Evolutionary conservation across 345 rosid species (phyloP).

Genomic region (Sisymbrium altissimum): DNA sequence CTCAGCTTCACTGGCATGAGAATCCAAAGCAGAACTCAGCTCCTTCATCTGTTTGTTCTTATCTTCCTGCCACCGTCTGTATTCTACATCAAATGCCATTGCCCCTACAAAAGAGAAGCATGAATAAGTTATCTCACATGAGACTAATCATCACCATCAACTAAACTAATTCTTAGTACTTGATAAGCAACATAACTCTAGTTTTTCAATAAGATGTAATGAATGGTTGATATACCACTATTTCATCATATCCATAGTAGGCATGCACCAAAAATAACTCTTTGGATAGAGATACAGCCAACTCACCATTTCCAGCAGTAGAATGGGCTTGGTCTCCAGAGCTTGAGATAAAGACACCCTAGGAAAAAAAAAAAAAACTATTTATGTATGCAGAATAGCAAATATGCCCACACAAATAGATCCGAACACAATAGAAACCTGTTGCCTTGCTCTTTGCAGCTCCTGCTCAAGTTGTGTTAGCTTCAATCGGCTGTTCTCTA

Average conservation of each 20-base stretch:
- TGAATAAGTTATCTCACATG: background rate
- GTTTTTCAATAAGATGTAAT: background rate
- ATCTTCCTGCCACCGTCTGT: conserved; percentile 86
- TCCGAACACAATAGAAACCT: conserved; percentile 37
- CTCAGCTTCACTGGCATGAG: conserved; percentile 80
- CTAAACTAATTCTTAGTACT: background rate
- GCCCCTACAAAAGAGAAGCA: conserved; percentile 53
- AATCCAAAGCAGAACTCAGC: conserved; percentile 77
- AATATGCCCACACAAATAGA: background rate
- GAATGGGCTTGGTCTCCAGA: conserved; percentile 87
- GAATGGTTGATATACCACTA: no score
- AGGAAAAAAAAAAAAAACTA: background rate
- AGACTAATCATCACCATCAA: background rate
- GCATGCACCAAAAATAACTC: background rate
- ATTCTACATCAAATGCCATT: conserved; percentile 80
- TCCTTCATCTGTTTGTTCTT: conserved; percentile 63
- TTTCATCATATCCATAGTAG: background rate
- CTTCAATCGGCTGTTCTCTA: conserved; percentile 89
- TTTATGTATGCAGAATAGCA: background rate
- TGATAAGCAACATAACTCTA: background rate
- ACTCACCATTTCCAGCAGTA: conserved; percentile 74
- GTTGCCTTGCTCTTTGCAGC: conserved; percentile 94
- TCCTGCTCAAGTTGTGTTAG: conserved; percentile 93
- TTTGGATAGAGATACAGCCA: conserved; percentile 11
- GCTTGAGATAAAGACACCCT: conserved; percentile 83